Conservation (phyloP, 1,284 basidiomycete species). For the Somion occarium region DNA sequence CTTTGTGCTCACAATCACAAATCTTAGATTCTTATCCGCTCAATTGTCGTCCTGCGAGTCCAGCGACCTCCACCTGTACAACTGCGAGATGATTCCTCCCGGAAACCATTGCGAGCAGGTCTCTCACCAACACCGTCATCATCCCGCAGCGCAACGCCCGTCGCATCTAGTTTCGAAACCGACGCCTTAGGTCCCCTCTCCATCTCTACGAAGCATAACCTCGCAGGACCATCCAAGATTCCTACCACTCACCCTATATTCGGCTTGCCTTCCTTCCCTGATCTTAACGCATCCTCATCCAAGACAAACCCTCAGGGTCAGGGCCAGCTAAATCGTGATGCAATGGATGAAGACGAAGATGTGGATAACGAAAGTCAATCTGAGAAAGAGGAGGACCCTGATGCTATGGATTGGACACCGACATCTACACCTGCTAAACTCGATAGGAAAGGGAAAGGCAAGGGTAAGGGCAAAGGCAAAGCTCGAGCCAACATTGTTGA, state of each 20-base stretch:
- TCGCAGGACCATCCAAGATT: conserved; percentile 16
- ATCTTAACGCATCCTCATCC: conserved; percentile 4
- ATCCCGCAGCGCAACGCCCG: conserved; percentile 23
- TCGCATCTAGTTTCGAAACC: conserved; percentile 13
- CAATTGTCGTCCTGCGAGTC: conserved; percentile 49
- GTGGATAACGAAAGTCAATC: conserved; percentile 26
- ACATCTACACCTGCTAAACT: conserved; percentile 31
- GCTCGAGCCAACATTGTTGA: conserved; percentile 24
- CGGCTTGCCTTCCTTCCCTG: conserved; percentile 52
- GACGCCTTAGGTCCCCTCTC: conserved; percentile 58
- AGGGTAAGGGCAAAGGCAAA: conserved; percentile 11
- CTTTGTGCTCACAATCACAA: conserved; percentile 8
- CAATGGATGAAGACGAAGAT: conserved; percentile 17
- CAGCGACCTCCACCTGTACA: conserved; percentile 64
- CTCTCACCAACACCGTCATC: conserved; percentile 24
- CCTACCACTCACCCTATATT: conserved; percentile 48
- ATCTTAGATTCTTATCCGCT: conserved; percentile 43
- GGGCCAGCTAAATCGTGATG: conserved; percentile 2
- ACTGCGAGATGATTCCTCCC: conserved; percentile 51
- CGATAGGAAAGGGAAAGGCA: conserved; percentile 13
- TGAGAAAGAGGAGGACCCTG: conserved; percentile 32
- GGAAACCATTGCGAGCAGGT: conserved; percentile 21
- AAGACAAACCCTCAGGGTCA: conserved; percentile 17
- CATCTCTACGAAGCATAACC: conserved; percentile 57
- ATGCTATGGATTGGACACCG: conserved; percentile 72